Conservation (phyloP, 1,284 basidiomycete genomes). For the Peniophora sp. region DNA sequence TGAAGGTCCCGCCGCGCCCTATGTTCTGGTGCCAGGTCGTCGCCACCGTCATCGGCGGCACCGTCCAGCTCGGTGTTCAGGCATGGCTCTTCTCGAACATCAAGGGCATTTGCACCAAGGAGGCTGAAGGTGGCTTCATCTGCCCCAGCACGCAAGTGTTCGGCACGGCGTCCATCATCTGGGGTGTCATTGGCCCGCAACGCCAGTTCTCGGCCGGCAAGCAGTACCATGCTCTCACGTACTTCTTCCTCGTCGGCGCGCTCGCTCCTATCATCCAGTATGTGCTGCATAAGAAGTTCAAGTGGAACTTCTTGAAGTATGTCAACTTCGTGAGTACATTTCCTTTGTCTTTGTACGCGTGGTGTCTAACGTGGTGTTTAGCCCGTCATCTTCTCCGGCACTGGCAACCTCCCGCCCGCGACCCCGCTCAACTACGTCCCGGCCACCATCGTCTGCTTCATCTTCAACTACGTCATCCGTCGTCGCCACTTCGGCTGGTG, state of each 20-base stretch:
- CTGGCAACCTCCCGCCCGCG: constrained; percentile 38
- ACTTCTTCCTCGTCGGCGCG: constrained; percentile 50
- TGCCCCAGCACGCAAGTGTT: constrained; percentile 28
- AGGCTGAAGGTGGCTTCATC: constrained; percentile 26
- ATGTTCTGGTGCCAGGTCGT: constrained; percentile 40
- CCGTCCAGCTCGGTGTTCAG: constrained; percentile 35
- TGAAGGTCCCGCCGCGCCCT: constrained; percentile 36
- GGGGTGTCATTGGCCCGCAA: constrained; percentile 40
- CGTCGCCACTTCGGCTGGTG: constrained; percentile 40
- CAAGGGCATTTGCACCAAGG: constrained; percentile 26
- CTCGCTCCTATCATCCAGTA: constrained; percentile 31
- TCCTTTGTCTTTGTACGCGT: neutral
- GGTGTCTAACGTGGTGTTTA: constrained; percentile 15
- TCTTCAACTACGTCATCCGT: constrained; percentile 43
- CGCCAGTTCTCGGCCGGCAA: constrained; percentile 37
- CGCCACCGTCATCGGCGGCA: constrained; percentile 34
- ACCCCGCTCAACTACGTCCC: constrained; percentile 33
- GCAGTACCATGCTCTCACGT: constrained; percentile 29
- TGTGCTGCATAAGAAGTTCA: constrained; percentile 27
- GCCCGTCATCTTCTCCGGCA: constrained; percentile 42
- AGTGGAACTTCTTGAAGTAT: constrained; percentile 13
- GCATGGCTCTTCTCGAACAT: constrained; percentile 41
- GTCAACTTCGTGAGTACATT: constrained; percentile 13
- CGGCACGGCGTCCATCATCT: constrained; percentile 33
- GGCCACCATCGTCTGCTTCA: constrained; percentile 35